Evolutionary conservation across 768 basidiomycete genomes (phyloP), one percentile per base, ranked within the genome.

Genomic region (Boletus pseudopeckii): DNA sequence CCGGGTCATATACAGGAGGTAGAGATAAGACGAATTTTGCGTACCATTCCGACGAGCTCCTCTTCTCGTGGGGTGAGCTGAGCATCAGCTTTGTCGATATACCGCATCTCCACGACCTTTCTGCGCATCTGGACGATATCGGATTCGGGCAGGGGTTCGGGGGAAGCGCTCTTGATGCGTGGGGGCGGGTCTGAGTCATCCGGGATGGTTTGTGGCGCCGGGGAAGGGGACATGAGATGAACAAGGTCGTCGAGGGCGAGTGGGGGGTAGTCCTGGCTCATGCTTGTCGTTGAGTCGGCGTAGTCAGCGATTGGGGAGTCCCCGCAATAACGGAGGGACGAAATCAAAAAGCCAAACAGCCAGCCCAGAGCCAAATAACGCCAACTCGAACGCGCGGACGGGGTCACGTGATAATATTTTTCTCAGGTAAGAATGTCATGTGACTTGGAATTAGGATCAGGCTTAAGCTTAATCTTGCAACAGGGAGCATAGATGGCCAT

Each of bases 41-140:
- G 48, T 62, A 86, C 85, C 81, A 86, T 85, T 48, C 80, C 75
- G 1, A 71, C 63, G 11, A 81, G 71, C 64, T 86, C 85, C 45
- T 68, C 76, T 68, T 85, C 82, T 48, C 74, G 68, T 40, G 62
- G 36, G 43, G 59, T 57, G 20, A 68, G 54, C 32, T 69, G 70
- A 32, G 55, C 32, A 17, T 64, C 56, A 8, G 62, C 45, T n/a
- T 63, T 48, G 32, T 64, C 62, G 2, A 61, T 44, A 13, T 74
- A 59, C 1, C 74, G 75, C 65, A 84, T 72, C 55, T 82, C 74
- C 3, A 68, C 59, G 10, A 80, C 72, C 44, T 75, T 75, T 22
- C 63, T 68, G 38, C 80, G 78, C 65, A 88, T 82, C 32, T 66
- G 60, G 8, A 72, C 61, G 36, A 84, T 69, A 64, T 86, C 81